phyloP scores from a whole-genome alignment of 163 green algal species.

The Picocystis sp. region DNA sequence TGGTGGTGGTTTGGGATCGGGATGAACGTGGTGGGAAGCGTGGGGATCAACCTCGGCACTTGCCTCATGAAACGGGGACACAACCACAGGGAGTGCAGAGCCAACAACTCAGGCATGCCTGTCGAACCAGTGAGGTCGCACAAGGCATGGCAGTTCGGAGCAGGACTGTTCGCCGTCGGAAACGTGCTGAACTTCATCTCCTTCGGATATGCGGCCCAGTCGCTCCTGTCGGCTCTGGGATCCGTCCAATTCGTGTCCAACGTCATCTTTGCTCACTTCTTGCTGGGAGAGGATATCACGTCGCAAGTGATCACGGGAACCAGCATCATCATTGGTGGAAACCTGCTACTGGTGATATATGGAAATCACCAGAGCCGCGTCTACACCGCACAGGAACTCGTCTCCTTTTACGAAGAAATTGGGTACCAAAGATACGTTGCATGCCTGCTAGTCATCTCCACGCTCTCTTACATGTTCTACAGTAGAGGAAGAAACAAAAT shows the following conservation, averaged over 20 bases:
- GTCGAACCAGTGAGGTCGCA: too few species aligned
- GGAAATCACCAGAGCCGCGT: conserved; percentile 51
- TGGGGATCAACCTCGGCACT: too few species aligned
- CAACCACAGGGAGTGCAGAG: too few species aligned
- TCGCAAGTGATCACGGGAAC: conserved; percentile 42
- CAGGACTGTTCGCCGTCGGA: conserved; percentile 46
- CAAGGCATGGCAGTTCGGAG: conserved; percentile 42
- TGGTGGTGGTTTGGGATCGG: too few species aligned
- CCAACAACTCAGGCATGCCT: too few species aligned
- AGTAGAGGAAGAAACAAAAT: too few species aligned
- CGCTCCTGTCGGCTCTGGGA: conserved; percentile 58
- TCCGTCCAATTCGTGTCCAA: conserved; percentile 78
- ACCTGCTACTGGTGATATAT: conserved; percentile 66
- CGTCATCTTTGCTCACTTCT: conserved; percentile 57
- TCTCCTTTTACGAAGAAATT: conserved; percentile 5
- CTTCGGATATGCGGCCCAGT: conserved; percentile 64
- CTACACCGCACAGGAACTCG: conserved; percentile 42
- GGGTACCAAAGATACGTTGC: too few species aligned
- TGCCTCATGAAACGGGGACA: too few species aligned
- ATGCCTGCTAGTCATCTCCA: too few species aligned
- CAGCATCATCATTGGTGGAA: conserved; percentile 51
- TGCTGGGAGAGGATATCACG: conserved; percentile 52
- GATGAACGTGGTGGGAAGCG: too few species aligned
- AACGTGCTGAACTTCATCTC: conserved; percentile 70
- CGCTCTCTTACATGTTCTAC: too few species aligned